phyloP scores from a whole-genome alignment of 192 early-diverging fungal genomes.

The Cetraspora pellucida region DNA sequence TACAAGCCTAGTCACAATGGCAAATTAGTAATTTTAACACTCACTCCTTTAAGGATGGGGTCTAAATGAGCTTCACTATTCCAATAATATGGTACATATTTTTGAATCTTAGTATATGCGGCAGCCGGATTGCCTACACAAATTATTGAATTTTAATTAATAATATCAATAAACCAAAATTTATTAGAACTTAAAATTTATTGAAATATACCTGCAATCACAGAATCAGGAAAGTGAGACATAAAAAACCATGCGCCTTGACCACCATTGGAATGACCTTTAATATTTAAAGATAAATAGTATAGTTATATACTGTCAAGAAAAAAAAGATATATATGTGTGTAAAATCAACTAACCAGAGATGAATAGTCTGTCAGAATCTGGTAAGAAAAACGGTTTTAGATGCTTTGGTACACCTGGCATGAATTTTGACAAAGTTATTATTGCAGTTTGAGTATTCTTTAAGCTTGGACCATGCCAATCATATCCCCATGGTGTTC shows the following conservation, averaged over 20 bases:
- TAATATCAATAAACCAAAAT: slow-evolving; percentile 1
- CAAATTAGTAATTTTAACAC: neutral
- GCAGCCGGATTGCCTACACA: slow-evolving; percentile 63
- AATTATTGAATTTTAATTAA: neutral
- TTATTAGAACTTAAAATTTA: neutral
- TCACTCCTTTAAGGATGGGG: slow-evolving; percentile 63
- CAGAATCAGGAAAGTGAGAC: slow-evolving; percentile 72
- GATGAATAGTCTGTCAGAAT: slow-evolving; percentile 55
- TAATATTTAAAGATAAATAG: neutral
- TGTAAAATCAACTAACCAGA: slow-evolving; percentile 42
- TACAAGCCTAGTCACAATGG: neutral
- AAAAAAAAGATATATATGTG: slow-evolving; percentile 3
- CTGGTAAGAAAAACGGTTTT: slow-evolving; percentile 37
- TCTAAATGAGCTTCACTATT: slow-evolving; percentile 65
- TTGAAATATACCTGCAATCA: slow-evolving; percentile 56
- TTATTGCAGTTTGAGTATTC: slow-evolving; percentile 61
- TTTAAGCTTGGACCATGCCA: slow-evolving; percentile 75
- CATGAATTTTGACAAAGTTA: slow-evolving; percentile 44
- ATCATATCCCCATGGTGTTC: slow-evolving; percentile 78
- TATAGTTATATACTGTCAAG: neutral
- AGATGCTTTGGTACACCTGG: slow-evolving; percentile 55
- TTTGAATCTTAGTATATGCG: slow-evolving; percentile 74
- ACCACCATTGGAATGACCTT: slow-evolving; percentile 78
- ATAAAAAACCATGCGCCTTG: slow-evolving; percentile 77
- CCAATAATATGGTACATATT: slow-evolving; percentile 73